Evolutionary conservation across 345 rosid genomes (phyloP), one percentile per base, ranked within the genome.

Genomic region (Erodium maritimum): DNA sequence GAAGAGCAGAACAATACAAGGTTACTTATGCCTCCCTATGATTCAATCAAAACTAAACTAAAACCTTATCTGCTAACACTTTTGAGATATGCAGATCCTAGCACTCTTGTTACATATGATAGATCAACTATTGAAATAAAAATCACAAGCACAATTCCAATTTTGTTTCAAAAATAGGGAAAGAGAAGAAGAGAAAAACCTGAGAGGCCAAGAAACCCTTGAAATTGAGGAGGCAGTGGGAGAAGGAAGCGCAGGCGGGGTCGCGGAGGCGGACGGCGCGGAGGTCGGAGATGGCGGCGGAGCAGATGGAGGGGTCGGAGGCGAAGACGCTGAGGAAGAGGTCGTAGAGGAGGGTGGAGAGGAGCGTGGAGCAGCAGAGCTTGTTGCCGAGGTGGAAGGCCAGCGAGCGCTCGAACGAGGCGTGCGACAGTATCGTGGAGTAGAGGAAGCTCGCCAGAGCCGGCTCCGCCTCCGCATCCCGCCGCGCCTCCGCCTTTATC

Each of bases 171-270:
- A n/a, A n/a, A n/a, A n/a, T n/a, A 29, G 5, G 5, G 37, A 42
- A 20, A 55, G 1, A 19, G 17, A 22, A 42, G n/a, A 52, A 51
- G n/a, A 17, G 14, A 7, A 5, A 24, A 5, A 83, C 99, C 95
- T 93, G 99, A 60, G 89, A 89, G 0, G 96, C 95, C 57, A 93
- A 61, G 78, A 93, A 93, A 19, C 99, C 99, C 71, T 93, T 93
- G 66, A 86, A 93, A 69, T 93, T 93, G 65, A 93, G 96, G 20
- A 93, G 85, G 71, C 99, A 93, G 61, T 93, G 99, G 17, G 99
- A 83, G 82, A 86, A 91, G 13, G 99, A 91, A 25, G 86, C 84
- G 54, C 98, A 91, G 50, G 98, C 96, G 0, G 98, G 96, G 68
- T 91, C 98, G 21, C 96, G 86, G 21, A 71, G 77, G 33, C 84